Base-by-base conservation (phyloP, 2,329 filamentous ascomycete species). In the Penicillium sp. region DNA sequence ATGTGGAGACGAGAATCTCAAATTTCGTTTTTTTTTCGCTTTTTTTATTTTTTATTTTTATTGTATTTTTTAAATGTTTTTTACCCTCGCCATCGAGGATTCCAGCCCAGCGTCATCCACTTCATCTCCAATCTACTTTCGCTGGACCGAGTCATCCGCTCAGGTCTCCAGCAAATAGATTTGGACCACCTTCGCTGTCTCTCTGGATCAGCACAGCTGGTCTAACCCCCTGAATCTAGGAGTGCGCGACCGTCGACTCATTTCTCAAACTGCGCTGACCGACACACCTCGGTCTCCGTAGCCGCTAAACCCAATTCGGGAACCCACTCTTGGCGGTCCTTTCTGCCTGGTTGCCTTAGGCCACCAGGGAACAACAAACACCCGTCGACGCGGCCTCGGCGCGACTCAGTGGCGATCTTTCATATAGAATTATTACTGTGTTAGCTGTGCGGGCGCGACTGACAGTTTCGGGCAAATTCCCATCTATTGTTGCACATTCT, bases 281-380 rank as follows among this genome's bases (percentile, higher is more conserved):
- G 57, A 58, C 48, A 33, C 22, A 11, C 53, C 42, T 56, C 54
- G 57, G 50, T 50, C 52, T 40, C 56, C 58, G 59, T 58, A 61
- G 53, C 54, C 57, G 47, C 59, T 61, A 61, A 52, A 6, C 59
- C 54, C 8, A 7, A 54, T 60, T 46, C 22, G 37, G 57, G 46
- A 49, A 22, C 25, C 27, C 19, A 11, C 33, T 41, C 14, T 25
- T 18, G 14, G 30, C 29, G 36, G 44, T 27, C 52, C 54, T 56
- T 31, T 29, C 13, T 38, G 47, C 50, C 49, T 53, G 39, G 25
- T 30, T 44, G 50, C 50, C 52, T 57, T 25, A 50, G 55, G 49
- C 57, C 18, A 16, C 29, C 28, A 31, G 30, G 53, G 57, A 60
- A 61, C 54, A 60, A 57, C 59, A 61, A 61, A 61, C 59, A 55